phyloP scores from a whole-genome alignment of 192 early-diverging fungal species.

The Chytriomyces sp. region DNA sequence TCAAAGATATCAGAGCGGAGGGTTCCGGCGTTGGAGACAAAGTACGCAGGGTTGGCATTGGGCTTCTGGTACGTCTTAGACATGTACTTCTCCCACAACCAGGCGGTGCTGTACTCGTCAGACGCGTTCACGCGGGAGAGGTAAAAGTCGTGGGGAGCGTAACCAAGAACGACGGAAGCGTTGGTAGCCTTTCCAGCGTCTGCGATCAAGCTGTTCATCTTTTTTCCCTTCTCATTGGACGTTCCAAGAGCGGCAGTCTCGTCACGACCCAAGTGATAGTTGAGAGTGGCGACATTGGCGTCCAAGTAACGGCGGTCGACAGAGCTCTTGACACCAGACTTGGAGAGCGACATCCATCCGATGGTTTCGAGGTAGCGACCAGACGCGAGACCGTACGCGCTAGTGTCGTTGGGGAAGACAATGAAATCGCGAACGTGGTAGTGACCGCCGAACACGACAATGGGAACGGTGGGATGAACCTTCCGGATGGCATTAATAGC shows the following conservation, averaged over 20 bases:
- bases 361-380: slow-evolving; percentile 61
- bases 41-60: slow-evolving; percentile 40
- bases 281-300: slow-evolving; percentile 53
- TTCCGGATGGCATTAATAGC: slow-evolving; percentile 50
- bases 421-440: slow-evolving; percentile 54
- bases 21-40: slow-evolving; percentile 49
- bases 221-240: slow-evolving; percentile 32
- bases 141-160: slow-evolving; percentile 55
- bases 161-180: slow-evolving; percentile 40
- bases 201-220: slow-evolving; percentile 44
- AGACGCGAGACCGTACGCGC: slow-evolving; percentile 48
- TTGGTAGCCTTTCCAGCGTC: slow-evolving; percentile 32
- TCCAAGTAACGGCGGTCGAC: slow-evolving; percentile 56
- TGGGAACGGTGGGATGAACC: slow-evolving; percentile 49
- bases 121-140: slow-evolving; percentile 37
- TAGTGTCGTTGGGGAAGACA: slow-evolving; percentile 43
- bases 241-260: slow-evolving; percentile 33
- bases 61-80: slow-evolving; percentile 33
- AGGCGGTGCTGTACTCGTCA: slow-evolving; percentile 37
- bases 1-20: slow-evolving; percentile 51
- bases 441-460: slow-evolving; percentile 56
- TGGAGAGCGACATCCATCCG: slow-evolving; percentile 53
- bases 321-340: slow-evolving; percentile 29
- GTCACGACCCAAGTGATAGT: slow-evolving; percentile 43
- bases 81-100: slow-evolving; percentile 25